phyloP scores from a whole-genome alignment of 352 stramenopile genomes.

The Phytophthora brassicae region DNA sequence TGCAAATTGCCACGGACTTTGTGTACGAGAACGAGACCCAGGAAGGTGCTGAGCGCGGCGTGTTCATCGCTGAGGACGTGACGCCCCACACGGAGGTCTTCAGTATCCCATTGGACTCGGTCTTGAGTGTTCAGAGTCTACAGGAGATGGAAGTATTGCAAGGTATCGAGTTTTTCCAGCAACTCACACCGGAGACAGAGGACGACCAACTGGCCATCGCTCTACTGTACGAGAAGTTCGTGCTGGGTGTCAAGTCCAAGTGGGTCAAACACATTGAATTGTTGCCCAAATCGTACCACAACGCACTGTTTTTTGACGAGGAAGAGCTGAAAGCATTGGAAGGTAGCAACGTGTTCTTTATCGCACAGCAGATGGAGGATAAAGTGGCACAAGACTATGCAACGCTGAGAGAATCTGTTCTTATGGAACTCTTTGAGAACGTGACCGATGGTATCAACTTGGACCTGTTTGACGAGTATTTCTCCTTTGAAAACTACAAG shows the following conservation, averaged over 20 bases:
- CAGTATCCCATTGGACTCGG: constrained; percentile 57
- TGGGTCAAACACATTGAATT: constrained; percentile 71
- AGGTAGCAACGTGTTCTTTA: constrained; percentile 66
- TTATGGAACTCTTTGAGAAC: constrained; percentile 57
- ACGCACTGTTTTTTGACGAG: constrained; percentile 63
- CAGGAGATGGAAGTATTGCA: constrained; percentile 35
- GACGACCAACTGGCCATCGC: constrained; percentile 70
- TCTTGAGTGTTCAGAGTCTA: constrained; percentile 55
- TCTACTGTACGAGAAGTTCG: constrained; percentile 72
- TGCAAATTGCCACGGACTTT: constrained; percentile 74
- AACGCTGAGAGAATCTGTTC: constrained; percentile 35
- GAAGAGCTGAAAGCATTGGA: constrained; percentile 41
- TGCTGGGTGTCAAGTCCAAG: constrained; percentile 42
- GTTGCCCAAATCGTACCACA: constrained; percentile 64
- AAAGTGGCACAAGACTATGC: constrained; percentile 61
- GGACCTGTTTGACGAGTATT: constrained; percentile 38
- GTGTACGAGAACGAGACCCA: constrained; percentile 82
- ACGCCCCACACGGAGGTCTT: constrained; percentile 71
- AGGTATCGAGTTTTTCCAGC: constrained; percentile 52
- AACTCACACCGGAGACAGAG: constrained; percentile 43
- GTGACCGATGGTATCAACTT: constrained; percentile 30
- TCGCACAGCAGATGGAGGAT: constrained; percentile 63
- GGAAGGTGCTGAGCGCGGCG: constrained; percentile 51
- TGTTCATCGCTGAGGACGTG: constrained; percentile 84
- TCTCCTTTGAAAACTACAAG: constrained; percentile 75